A percentile compares a stretch with the other conserved stretches of the same genome.
Evolutionary conservation across 1,284 basidiomycete species (phyloP).

Genomic region (Singerocomus rubriflavus): DNA sequence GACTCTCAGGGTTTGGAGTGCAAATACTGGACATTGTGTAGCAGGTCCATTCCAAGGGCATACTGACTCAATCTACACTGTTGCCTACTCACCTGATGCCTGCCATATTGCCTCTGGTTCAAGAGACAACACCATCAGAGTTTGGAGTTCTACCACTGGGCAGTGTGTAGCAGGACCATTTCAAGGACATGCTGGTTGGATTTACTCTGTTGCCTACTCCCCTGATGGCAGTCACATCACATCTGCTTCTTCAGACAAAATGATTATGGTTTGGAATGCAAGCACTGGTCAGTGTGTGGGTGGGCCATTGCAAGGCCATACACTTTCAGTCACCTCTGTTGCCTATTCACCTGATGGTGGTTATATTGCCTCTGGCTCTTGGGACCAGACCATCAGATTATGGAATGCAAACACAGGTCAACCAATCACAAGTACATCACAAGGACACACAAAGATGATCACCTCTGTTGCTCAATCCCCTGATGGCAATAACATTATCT

Average conservation of each 20-base stretch:
- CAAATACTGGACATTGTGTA: not conserved
- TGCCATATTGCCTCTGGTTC: constrained; percentile 14
- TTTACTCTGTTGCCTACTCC: constrained; percentile 17
- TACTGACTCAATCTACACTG: not conserved
- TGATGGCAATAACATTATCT: constrained; percentile 12
- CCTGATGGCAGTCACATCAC: constrained; percentile 16
- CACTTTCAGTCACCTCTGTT: constrained; percentile 1
- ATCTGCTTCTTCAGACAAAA: constrained; percentile 16
- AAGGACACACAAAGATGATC: not conserved
- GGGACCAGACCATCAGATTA: constrained; percentile 11
- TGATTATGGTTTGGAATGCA: constrained; percentile 16
- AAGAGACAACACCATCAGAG: constrained; percentile 5
- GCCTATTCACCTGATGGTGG: constrained; percentile 18
- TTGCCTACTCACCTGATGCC: constrained; percentile 16
- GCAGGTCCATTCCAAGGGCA: constrained; percentile 13
- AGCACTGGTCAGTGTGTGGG: constrained; percentile 2
- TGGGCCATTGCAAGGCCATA: constrained; percentile 10
- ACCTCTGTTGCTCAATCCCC: constrained; percentile 13
- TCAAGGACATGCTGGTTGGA: not conserved
- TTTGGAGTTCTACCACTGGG: constrained; percentile 16
- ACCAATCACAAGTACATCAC: not conserved
- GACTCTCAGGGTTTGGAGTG: constrained; percentile 14
- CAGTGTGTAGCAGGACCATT: constrained; percentile 10
- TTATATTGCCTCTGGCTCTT: constrained; percentile 16
- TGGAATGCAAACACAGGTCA: constrained; percentile 16